Evolutionary conservation across 768 basidiomycete species (phyloP), one percentile per base, ranked within the genome.

Genomic region (Phlebiopsis gigantea): DNA sequence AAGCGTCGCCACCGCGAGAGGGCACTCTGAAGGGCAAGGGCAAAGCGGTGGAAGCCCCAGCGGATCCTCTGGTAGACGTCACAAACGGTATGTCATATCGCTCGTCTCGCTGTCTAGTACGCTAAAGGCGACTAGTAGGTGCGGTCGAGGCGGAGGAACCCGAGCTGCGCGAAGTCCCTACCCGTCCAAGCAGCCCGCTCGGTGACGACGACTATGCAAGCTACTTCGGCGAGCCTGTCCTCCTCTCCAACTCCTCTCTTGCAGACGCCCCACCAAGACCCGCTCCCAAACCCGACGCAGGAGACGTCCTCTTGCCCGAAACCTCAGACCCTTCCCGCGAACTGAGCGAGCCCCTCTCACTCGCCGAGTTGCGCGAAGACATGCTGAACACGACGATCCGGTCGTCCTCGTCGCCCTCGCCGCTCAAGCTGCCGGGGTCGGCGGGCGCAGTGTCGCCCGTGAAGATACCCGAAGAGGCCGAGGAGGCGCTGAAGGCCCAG

Each of bases 401-500:
- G 0, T 88, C 87, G 0, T 89, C 87, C 6, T 75, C 60, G 9
- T 72, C 77, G 1, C 77, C 77, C 0, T 78, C 77, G 2, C 69
- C 69, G 1, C 46, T 70, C 61, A 67, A 68, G 56, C 66, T 76
- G 5, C 64, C 62, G 0, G 77, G 75, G 31, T 26, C 47, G 47
- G n/a, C 47, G 47, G 25, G 28, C 26, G 30, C 10, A 19, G 25
- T n/a, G 19, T 58, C 62, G n/a, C 66, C 65, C 6, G 31, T 46
- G 43, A 64, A 59, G 52, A 47, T 64, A 1, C 52, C 55, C 0
- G 78, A 74, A 42, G 69, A 75, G 24, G 55, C 64, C 62, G 73
- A 83, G n/a, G 25, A 41, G 62, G 85, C 79, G 17, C 71, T 90
- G 21, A 80, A 87, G 59, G 84, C 88, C 61, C 86, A 81, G 58